Base-by-base conservation (phyloP, 345 rosid genomes). In the Mercurialis annua region DNA sequence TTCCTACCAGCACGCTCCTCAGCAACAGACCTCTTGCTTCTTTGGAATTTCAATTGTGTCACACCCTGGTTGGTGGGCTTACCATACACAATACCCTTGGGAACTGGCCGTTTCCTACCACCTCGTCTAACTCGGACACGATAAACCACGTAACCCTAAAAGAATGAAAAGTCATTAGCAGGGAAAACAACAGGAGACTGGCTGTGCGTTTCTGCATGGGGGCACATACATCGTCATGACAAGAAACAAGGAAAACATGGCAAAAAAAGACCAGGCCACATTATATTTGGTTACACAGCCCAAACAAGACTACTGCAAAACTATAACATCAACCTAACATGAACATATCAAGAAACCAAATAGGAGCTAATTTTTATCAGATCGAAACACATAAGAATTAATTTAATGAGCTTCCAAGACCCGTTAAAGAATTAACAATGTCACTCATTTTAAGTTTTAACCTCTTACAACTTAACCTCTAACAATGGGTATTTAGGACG, bases 1-100 rank as follows among this genome's bases (percentile, higher is more conserved):
- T 84, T 90, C 34, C 98, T 73, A 7, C 98, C 97, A 54, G 97
- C 98, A 31, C 98, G 94, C 82, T 93, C 97, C 83, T 94, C 99
- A 2, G 98, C 99, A 71, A 94, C 98, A 53, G 96, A 94, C 15
- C 99, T 78, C 89, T 94, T 94, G 78, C 99, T 94, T 21, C 98
- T 76, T 82, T 91, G 97, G 67, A 94, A 94, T 85, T 94, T 94
- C 64, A 94, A 87, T 65, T 94, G 99, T 11, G 99, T 94, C 0
- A 94, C 97, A 76, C 96, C 96, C 89, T 89, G 96, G 84, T 87
- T 89, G 48, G 90, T 87, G n/a, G 96, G 90, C 67, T 89, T 89
- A 57, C 96, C 90, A 76, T 86, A 89, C 53, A 89, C 96, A 73
- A 89, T 87, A 75, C 92, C 98, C 86, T 90, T 93, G 65, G 97